A percentile compares a stretch with the other conserved stretches of the same genome.
phyloP scores from a whole-genome alignment of 2,329 filamentous ascomycete species.

The Penicillium sp. region DNA sequence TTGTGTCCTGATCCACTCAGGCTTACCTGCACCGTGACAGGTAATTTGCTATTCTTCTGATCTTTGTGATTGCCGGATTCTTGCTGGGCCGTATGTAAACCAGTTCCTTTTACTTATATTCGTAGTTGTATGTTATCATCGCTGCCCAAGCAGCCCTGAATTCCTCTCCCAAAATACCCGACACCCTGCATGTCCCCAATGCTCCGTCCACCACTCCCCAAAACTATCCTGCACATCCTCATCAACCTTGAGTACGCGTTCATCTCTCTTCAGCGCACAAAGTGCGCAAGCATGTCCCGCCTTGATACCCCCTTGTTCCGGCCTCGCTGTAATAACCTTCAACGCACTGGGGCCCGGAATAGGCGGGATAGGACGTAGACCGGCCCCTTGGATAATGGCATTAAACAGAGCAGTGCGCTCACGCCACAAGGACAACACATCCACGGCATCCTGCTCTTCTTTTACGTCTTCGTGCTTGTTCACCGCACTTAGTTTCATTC shows the following conservation, averaged over 20 bases:
- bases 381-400: slow-evolving; percentile 49
- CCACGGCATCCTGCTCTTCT: slow-evolving; percentile 78
- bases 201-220: slow-evolving; percentile 93
- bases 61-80: neutral
- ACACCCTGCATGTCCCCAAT: slow-evolving; percentile 77
- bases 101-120: neutral
- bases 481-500: slow-evolving; percentile 86
- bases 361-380: slow-evolving; percentile 56
- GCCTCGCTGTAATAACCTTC: slow-evolving; percentile 58
- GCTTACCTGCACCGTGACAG: neutral
- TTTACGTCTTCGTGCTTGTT: slow-evolving; percentile 76
- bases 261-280: slow-evolving; percentile 82
- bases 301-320: slow-evolving; percentile 61
- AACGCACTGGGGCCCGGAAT: slow-evolving; percentile 50
- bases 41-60: neutral
- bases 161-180: slow-evolving; percentile 80
- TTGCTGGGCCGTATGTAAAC: neutral
- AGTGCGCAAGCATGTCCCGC: slow-evolving; percentile 73
- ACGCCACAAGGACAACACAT: slow-evolving; percentile 70
- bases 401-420: slow-evolving; percentile 69
- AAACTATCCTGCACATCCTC: slow-evolving; percentile 75
- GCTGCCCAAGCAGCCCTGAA: slow-evolving; percentile 62
- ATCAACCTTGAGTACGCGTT: slow-evolving; percentile 72
- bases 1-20: neutral
- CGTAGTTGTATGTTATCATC: slow-evolving; percentile 40